Evolutionary conservation across 148 eudicot species (phyloP).

Genomic region (Diospyros kaki): DNA sequence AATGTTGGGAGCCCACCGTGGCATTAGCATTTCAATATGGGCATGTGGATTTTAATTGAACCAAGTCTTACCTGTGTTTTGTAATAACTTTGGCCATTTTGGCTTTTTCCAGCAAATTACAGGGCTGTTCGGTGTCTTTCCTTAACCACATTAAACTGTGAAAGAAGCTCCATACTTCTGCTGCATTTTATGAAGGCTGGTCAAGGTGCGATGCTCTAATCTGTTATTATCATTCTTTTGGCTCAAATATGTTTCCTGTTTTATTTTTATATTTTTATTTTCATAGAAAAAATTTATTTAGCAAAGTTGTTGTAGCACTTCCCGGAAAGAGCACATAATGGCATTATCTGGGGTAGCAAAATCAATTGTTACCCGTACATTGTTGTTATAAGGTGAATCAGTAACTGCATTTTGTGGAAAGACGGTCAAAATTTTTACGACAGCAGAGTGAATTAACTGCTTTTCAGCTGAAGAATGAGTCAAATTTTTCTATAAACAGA

Average conservation of each 20-base stretch:
- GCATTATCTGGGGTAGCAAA: not conserved
- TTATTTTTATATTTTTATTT: not conserved
- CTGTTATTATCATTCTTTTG: not conserved
- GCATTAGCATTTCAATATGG: not conserved
- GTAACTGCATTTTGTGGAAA: not conserved
- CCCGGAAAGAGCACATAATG: not conserved
- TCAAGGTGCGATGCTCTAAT: constrained; percentile 45
- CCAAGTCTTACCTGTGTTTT: not conserved
- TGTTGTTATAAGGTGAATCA: not conserved
- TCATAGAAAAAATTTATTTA: not conserved
- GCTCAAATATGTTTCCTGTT: not conserved
- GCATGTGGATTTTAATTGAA: not conserved
- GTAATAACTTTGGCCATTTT: constrained; percentile 1
- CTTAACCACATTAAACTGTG: constrained; percentile 67
- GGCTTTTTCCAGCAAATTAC: constrained; percentile 69
- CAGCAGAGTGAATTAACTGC: not conserved
- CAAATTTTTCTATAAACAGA: no score
- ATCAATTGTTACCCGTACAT: not conserved
- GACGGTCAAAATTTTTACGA: not conserved
- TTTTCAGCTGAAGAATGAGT: no score
- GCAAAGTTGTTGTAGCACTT: not conserved
- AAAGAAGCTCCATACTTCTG: constrained; percentile 78
- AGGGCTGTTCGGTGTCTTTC: constrained; percentile 88
- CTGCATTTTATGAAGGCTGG: constrained; percentile 78
- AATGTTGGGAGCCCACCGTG: not conserved